Evolutionary conservation across 805 yeast genomes (phyloP), one percentile per base, ranked within the genome.

Genomic region (Sungouiozyma intestinalis): DNA sequence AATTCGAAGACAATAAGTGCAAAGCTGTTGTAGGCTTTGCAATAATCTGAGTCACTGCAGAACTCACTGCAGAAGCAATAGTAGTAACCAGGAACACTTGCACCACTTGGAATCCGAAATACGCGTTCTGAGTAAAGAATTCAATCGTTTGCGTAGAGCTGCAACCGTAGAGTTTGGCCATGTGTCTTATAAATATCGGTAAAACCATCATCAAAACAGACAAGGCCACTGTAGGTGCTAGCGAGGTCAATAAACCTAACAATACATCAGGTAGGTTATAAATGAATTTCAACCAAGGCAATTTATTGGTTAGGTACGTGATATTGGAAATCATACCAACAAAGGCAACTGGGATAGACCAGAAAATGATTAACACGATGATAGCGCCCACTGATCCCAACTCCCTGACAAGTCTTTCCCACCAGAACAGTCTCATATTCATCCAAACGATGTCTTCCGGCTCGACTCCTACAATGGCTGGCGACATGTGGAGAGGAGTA

Each of bases 271-370:
- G 87, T 48, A 81, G 56, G 0, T 71, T 64, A 48, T 77, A 66
- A 47, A 82, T 75, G 50, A 77, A 81, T 14, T 55, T 60, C 48
- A 82, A 68, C 63, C 76, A 74, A 18, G 60, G 74, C 29, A 78
- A 51, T 48, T 74, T 73, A 44, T 76, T 67, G 5, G 79, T 79
- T 53, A 82, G 66, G 51, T 72, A 72, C 16, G 80, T 74, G 48
- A 82, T 63, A 54, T 81, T 81, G 3, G 88, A 81, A 44, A 82
- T 68, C 54, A 78, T 56, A 72, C 88, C 88, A 38, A 82, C 86
- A 58, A 82, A 77, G 2, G 88, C 81, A 34, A 81, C 86, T 13
- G 90, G 90, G 48, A 81, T 63, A 43, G 88, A 72, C 94, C 94
- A 83, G 50, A 79, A 65, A 24, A 77, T 55, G 40, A 81, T 68